Evolutionary conservation across 177 flowering plant genomes (phyloP).

Genomic region (Telopea speciosissima): DNA sequence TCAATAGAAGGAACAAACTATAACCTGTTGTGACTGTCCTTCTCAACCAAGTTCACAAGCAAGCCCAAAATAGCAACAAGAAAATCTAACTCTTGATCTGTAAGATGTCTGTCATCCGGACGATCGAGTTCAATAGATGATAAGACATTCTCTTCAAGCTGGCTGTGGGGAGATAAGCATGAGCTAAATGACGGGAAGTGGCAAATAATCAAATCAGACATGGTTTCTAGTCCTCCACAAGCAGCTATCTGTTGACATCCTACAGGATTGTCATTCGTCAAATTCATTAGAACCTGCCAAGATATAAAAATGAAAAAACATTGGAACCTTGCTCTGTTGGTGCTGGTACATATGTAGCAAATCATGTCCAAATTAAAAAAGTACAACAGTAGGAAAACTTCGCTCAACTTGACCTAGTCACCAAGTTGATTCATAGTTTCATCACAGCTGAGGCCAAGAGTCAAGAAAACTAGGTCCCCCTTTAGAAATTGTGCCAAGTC

Average conservation of each 20-base stretch:
- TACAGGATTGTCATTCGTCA: slow-evolving; percentile 83
- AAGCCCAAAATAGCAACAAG: slow-evolving; percentile 95
- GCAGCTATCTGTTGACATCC: slow-evolving; percentile 94
- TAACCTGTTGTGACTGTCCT: slow-evolving; percentile 83
- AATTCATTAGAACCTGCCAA: slow-evolving; percentile 91
- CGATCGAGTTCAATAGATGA: slow-evolving; percentile 22
- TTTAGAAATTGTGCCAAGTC: too few relatives aligned
- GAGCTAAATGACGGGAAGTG: slow-evolving; percentile 75
- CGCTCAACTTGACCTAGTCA: too few relatives aligned
- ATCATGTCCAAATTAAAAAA: neutral
- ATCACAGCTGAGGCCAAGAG: too few relatives aligned
- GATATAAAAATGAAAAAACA: neutral
- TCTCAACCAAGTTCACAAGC: slow-evolving; percentile 96
- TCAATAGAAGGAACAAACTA: slow-evolving; percentile 1
- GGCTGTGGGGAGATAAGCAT: slow-evolving; percentile 19
- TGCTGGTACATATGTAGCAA: neutral
- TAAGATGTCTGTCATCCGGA: slow-evolving; percentile 41
- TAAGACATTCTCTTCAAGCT: slow-evolving; percentile 17
- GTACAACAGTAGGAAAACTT: too few relatives aligned
- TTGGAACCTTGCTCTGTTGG: neutral
- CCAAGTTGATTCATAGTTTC: too few relatives aligned
- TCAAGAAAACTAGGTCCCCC: too few relatives aligned
- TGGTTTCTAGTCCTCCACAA: slow-evolving; percentile 78
- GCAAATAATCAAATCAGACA: slow-evolving; percentile 61
- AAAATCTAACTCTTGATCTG: slow-evolving; percentile 81